phyloP scores from a whole-genome alignment of 2,329 filamentous ascomycete genomes.

The Diaporthe sp. region DNA sequence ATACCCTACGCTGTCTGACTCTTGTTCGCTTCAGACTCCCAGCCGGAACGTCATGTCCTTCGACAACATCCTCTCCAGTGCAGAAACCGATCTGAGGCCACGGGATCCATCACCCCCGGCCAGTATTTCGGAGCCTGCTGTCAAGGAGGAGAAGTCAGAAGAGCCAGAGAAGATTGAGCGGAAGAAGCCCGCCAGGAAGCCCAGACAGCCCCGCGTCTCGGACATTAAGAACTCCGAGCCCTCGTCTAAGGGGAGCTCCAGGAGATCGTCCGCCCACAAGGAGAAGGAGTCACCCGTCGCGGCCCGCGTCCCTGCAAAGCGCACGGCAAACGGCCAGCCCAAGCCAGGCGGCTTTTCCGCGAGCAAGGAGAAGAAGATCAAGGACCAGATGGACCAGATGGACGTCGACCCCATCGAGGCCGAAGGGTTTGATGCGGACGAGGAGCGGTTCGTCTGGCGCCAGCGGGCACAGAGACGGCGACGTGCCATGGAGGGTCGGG shows the following conservation, averaged over 20 bases:
- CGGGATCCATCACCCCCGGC: conserved; percentile 47
- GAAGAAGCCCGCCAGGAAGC: conserved; percentile 56
- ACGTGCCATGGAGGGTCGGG: conserved; percentile 73
- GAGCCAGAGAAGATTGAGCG: conserved; percentile 47
- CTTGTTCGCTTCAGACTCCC: conserved; percentile 67
- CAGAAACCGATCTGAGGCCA: conserved; percentile 74
- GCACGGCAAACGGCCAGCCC: conserved; percentile 71
- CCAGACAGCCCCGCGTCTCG: conserved; percentile 64
- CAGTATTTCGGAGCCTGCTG: conserved; percentile 26
- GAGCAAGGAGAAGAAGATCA: conserved; percentile 78
- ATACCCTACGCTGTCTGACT: conserved; percentile 18
- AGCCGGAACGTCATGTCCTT: conserved; percentile 91
- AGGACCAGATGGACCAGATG: conserved; percentile 70
- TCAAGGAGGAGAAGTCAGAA: conserved; percentile 42
- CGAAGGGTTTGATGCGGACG: conserved; percentile 59
- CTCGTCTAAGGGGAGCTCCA: conserved; percentile 60
- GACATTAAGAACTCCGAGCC: conserved; percentile 64
- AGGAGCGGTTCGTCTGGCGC: conserved; percentile 63
- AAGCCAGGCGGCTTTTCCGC: conserved; percentile 62
- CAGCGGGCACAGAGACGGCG: conserved; percentile 76
- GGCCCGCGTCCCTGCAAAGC: conserved; percentile 66
- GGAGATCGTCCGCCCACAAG: conserved; percentile 61
- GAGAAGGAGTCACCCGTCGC: conserved; percentile 62
- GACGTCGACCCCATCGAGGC: conserved; percentile 59
- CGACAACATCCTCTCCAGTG: conserved; percentile 90